Evolutionary conservation across 352 stramenopile genomes (phyloP), one percentile per base, ranked within the genome.

Genomic region (Thraustochytrium sp.): DNA sequence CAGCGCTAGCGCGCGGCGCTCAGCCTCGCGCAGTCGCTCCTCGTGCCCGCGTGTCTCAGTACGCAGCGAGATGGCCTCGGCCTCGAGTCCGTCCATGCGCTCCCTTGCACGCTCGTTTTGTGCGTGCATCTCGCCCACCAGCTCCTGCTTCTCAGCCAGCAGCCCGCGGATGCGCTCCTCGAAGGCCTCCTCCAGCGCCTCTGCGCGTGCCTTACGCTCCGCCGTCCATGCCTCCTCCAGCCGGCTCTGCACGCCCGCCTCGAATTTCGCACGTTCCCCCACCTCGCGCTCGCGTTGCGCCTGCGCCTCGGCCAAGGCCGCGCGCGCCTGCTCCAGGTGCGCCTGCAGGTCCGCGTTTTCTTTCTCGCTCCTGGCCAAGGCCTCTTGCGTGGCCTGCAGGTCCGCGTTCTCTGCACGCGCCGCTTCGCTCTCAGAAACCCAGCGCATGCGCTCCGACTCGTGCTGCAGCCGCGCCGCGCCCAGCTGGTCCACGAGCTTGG

Each of bases 381-480:
- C 13, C 0, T 8, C 62, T 0, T 13, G 23, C 3, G n/a, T n/a
- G 51, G 8, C 26, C 1, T 77, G 37, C 11, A 55, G 34, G 18
- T 68, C 53, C 29, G 26, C n/a, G 18, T 49, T 3, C 31, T 68
- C 8, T 16, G 29, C n/a, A 9, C 26, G 53, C 3, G 78, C 51
- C 5, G 3, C 23, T 2, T 82, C 74, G 11, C 61, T 56, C 29
- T 82, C 53, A 11, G 49, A 29, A 8, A 56, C 11, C 74, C 74
- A 82, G 11, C 21, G 18, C n/a, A 82, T 16, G 16, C 74, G 51
- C 13, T 82, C 74, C 38, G 74, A 74, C 56, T 82, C 74, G 31
- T 82, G 74, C 54, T 82, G 53, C 53, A 82, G 78, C 21, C 74
- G 74, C 0, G 56, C 38, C 26, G 31, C 55, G 46, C 78, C 78